Evolutionary conservation across 1,284 basidiomycete species (phyloP).

Genomic region (Malassezia furfur): DNA sequence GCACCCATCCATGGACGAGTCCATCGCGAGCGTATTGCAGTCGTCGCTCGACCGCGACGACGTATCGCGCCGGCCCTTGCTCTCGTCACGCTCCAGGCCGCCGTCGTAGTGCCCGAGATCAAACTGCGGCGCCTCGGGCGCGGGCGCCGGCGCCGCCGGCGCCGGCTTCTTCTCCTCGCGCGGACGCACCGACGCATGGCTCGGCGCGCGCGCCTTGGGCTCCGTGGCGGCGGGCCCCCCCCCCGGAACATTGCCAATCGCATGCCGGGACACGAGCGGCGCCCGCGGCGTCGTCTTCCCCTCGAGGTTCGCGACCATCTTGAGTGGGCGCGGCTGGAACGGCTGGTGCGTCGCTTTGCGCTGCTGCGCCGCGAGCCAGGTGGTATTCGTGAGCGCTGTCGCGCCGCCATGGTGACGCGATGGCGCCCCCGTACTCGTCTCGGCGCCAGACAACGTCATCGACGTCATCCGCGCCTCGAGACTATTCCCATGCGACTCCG

Average conservation of each 20-base stretch:
- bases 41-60: slow-evolving; percentile 3
- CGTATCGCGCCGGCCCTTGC: slow-evolving; percentile 33
- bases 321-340: slow-evolving; percentile 16
- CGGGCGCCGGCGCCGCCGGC: background rate
- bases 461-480: slow-evolving; percentile 17
- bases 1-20: slow-evolving; percentile 16
- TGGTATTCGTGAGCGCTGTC: slow-evolving; percentile 11
- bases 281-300: background rate
- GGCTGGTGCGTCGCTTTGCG: slow-evolving; percentile 15
- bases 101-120: slow-evolving; percentile 48
- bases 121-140: slow-evolving; percentile 7
- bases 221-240: background rate
- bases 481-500: background rate
- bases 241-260: background rate
- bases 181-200: background rate
- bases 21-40: slow-evolving; percentile 13
- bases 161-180: background rate
- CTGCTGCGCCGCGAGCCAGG: slow-evolving; percentile 16
- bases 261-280: slow-evolving; percentile 8
- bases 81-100: slow-evolving; percentile 47
- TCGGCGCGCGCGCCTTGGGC: background rate
- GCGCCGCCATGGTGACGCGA: background rate
- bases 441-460: background rate
- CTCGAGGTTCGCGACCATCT: slow-evolving; percentile 1
- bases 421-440: background rate